Conservation (phyloP, 2,329 filamentous ascomycete genomes). For the Intubia oerlemansii region DNA sequence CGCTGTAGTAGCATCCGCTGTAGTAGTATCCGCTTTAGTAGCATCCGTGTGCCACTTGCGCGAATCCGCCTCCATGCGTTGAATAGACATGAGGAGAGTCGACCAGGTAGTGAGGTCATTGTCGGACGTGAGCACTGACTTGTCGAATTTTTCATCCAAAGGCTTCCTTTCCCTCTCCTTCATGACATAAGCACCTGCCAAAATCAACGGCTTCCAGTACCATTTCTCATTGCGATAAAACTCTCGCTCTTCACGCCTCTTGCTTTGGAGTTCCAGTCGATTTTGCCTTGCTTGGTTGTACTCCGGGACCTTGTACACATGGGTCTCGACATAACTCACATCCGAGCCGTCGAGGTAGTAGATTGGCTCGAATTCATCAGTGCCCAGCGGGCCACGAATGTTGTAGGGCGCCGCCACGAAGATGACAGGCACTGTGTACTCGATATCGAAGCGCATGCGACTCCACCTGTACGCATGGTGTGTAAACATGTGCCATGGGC, state of each 20-base stretch:
- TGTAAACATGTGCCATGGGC: slow-evolving; percentile 20
- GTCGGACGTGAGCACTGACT: slow-evolving; percentile 27
- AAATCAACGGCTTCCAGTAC: too few species aligned
- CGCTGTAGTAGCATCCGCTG: too few species aligned
- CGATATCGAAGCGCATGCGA: slow-evolving; percentile 26
- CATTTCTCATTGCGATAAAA: too few species aligned
- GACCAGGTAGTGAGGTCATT: slow-evolving; percentile 34
- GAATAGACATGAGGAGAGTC: slow-evolving; percentile 24
- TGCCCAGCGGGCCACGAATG: slow-evolving; percentile 13
- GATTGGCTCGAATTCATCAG: slow-evolving; percentile 10
- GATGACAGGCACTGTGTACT: slow-evolving; percentile 25
- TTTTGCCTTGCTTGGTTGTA: slow-evolving; percentile 5
- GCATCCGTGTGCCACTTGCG: too few species aligned
- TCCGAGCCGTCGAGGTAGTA: slow-evolving; percentile 19
- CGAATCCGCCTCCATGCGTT: slow-evolving; percentile 26
- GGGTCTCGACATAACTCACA: slow-evolving; percentile 11
- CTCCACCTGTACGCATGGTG: slow-evolving; percentile 17
- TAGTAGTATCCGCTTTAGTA: too few species aligned
- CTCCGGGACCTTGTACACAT: slow-evolving; percentile 8
- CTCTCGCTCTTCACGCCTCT: too few species aligned
- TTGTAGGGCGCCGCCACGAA: slow-evolving; percentile 24
- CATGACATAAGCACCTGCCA: too few species aligned
- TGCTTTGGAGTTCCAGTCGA: too few species aligned
- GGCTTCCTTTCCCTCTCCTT: too few species aligned
- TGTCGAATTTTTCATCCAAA: too few species aligned